These are phyloP conservation scores for Citrus trifoliata DNA, from an alignment of 345 rosid species.

Conservation along the genomic window DNA sequence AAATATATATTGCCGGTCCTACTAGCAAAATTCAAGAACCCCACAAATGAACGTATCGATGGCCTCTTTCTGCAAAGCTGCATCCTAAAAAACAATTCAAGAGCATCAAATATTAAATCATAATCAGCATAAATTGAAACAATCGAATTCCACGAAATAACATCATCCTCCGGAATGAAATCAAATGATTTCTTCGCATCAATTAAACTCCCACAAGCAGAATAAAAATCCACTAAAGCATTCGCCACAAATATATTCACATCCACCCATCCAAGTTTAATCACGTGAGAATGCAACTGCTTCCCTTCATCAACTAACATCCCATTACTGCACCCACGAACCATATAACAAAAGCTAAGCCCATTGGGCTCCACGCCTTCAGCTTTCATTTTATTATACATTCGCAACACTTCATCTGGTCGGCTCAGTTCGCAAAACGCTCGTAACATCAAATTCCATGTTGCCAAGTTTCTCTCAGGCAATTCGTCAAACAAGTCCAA, in stretches of 20 bases:
- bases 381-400: constrained; percentile 40
- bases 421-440: constrained; percentile 44
- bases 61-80: constrained; percentile 69
- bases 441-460: constrained; percentile 54
- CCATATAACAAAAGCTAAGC: constrained; percentile 66
- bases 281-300: constrained; percentile 59
- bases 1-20: constrained; percentile 31
- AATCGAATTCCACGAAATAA: constrained; percentile 82
- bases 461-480: constrained; percentile 56
- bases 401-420: constrained; percentile 32
- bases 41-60: constrained; percentile 53
- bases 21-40: constrained; percentile 60
- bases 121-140: constrained; percentile 42
- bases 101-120: constrained; percentile 42
- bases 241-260: constrained; percentile 56
- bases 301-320: constrained; percentile 54
- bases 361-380: constrained; percentile 52
- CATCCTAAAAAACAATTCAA: constrained; percentile 58
- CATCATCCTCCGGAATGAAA: constrained; percentile 43
- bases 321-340: constrained; percentile 49
- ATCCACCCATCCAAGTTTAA: constrained; percentile 53
- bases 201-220: constrained; percentile 46
- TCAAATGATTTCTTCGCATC: constrained; percentile 52
- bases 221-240: constrained; percentile 70
- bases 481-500: constrained; percentile 56